phyloP scores from a whole-genome alignment of 2,329 filamentous ascomycete species.

The Dothideomycetes sp. region DNA sequence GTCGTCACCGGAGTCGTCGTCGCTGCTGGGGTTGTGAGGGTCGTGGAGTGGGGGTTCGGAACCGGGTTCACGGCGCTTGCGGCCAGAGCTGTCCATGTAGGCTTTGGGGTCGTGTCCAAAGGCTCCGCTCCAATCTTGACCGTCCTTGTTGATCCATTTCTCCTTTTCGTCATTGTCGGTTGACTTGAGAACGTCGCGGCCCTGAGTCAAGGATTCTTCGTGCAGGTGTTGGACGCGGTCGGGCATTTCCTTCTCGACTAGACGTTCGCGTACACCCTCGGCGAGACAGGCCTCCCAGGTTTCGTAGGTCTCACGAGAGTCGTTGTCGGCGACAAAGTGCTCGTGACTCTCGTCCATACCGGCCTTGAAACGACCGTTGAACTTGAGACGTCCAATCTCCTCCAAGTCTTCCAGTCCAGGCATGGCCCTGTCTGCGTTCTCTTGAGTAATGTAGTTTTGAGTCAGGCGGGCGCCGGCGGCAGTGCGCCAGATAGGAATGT shows the following conservation, averaged over 20 bases:
- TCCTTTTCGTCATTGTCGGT: conserved; percentile 62
- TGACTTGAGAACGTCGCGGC: conserved; percentile 69
- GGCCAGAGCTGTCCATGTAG: conserved; percentile 44
- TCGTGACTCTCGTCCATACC: conserved; percentile 83
- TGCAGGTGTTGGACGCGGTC: conserved; percentile 65
- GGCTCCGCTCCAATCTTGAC: conserved; percentile 77
- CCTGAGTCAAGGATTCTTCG: conserved; percentile 68
- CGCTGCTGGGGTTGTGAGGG: conserved; percentile 36
- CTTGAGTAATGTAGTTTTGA: conserved; percentile 84
- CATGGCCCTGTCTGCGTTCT: conserved; percentile 55
- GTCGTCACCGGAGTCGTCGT: conserved; percentile 33
- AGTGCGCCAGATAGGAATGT: conserved; percentile 86
- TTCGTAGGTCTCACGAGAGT: conserved; percentile 86
- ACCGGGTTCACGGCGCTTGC: conserved; percentile 49
- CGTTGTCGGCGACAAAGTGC: conserved; percentile 74
- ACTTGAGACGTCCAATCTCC: conserved; percentile 72
- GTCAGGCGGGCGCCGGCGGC: conserved; percentile 65
- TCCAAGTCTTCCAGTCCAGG: conserved; percentile 68
- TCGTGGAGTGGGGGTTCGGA: conserved; percentile 44
- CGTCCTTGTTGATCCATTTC: conserved; percentile 70
- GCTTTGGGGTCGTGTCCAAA: conserved; percentile 68
- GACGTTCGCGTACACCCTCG: conserved; percentile 68
- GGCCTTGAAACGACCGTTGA: conserved; percentile 75
- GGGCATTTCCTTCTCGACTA: conserved; percentile 66
- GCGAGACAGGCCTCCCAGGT: conserved; percentile 87